Base-by-base conservation (phyloP, 2,329 filamentous ascomycete species). In the Mariannaea elegans region DNA sequence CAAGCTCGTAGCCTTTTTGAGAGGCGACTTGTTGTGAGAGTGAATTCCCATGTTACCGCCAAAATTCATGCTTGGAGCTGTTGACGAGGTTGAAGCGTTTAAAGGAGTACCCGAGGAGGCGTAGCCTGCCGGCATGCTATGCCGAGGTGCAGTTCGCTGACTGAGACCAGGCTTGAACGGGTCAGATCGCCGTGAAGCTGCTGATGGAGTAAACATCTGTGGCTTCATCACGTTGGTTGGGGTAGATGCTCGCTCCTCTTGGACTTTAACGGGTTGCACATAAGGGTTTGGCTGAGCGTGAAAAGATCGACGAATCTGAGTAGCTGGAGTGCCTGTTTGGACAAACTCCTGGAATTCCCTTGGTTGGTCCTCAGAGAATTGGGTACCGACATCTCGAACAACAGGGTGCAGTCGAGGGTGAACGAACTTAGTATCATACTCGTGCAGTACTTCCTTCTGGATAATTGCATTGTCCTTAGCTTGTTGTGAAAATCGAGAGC, bases 341-440 rank as follows among this genome's bases (percentile, higher is more conserved):
- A 87, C 79, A 55, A 78, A 76, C 36, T 82, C 82, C 34, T 77
- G 72, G 7, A 74, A 72, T 31, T 79, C 76, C 7, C 73, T 69
- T 8, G 76, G 76, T 8, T 80, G 76, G 14, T 83, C 80, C 44
- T 78, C 76, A 36, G 86, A 87, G 59, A 90, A 89, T 75, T 98
- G 94, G 1, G 91, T 95, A 6, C 87, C 91, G 1, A 94, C 93
- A 87, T 87, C 84, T 53, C 85, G 79, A 65, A 96, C 91, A 5
- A 91, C 82, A 7, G 90, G 91, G 68, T 96, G 91, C n/a, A 97
- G 86, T 10, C 89, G 85, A 2, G 95, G 95, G 71, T 96, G 93
- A 1, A 99, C 95, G 72, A 90, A 97, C 79, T 99, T 99, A 67
- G 88, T 92, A 73, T 98, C 93, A 73, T 99, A 99, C 77, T 99